Evolutionary conservation across 257 asterid species (phyloP).

Genomic region (Scutellaria galericulata): DNA sequence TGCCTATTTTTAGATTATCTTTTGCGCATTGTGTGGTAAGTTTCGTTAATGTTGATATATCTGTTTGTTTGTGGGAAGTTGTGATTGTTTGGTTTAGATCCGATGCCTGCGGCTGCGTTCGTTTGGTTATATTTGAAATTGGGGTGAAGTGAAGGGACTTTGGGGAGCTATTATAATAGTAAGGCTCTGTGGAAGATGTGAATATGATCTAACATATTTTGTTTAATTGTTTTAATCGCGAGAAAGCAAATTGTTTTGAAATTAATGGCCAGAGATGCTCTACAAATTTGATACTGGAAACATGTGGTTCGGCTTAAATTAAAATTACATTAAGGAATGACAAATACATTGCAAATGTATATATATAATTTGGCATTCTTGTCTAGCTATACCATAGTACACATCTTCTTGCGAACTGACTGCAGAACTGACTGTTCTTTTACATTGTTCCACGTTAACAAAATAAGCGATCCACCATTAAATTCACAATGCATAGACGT

Average conservation of each 20-base stretch:
- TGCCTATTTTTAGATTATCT: constrained; percentile 38
- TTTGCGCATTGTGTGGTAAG: constrained; percentile 14
- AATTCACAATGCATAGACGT: background rate
- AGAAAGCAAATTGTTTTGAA: constrained; percentile 4
- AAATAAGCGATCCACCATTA: background rate
- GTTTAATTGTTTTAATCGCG: background rate
- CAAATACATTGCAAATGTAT: background rate
- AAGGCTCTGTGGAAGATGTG: background rate
- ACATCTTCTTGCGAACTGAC: background rate
- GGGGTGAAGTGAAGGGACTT: constrained; percentile 23
- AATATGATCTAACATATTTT: background rate
- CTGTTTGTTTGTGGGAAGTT: constrained; percentile 13
- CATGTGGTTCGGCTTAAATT: constrained; percentile 1
- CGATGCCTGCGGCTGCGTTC: constrained; percentile 34
- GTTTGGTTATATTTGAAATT: constrained; percentile 25
- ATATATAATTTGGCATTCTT: background rate
- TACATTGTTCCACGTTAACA: constrained; percentile 3
- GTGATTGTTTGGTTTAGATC: constrained; percentile 41
- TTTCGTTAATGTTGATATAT: constrained; percentile 11
- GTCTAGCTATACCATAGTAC: background rate
- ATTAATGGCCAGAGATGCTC: background rate
- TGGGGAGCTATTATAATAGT: constrained; percentile 12
- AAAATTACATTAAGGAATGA: background rate
- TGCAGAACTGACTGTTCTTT: background rate
- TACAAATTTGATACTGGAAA: constrained; percentile 5